Evolutionary conservation across 495 filamentous ascomycete genomes (phyloP).

Genomic region (Talaromyces adpressus): DNA sequence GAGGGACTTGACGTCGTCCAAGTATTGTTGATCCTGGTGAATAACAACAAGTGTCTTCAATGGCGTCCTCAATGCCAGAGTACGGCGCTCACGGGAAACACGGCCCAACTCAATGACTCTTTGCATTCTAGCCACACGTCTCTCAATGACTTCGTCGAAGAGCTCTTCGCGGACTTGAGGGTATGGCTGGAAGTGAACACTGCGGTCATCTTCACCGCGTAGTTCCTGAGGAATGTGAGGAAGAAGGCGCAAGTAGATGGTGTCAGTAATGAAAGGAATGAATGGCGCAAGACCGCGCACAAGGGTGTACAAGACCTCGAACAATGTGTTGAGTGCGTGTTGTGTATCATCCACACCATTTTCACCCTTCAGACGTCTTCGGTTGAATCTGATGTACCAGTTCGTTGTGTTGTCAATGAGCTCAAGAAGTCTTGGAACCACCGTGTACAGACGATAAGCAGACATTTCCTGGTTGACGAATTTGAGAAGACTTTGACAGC

Average conservation of each 20-base stretch:
- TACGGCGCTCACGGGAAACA: constrained; percentile 75
- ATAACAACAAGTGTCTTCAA: constrained; percentile 87
- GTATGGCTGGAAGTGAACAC: constrained; percentile 88
- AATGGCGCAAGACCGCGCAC: constrained; percentile 85
- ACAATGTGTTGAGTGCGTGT: constrained; percentile 92
- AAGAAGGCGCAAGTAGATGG: constrained; percentile 82
- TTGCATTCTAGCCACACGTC: constrained; percentile 86
- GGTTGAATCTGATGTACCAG: constrained; percentile 99
- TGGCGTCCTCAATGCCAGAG: constrained; percentile 82
- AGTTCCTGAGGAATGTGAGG: constrained; percentile 65
- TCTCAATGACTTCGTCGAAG: constrained; percentile 80
- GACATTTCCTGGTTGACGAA: constrained; percentile 96
- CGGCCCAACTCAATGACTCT: constrained; percentile 86
- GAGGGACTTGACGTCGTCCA: constrained; percentile 80
- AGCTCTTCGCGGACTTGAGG: constrained; percentile 82
- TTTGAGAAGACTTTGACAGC: constrained; percentile 83
- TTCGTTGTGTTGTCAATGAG: constrained; percentile 96
- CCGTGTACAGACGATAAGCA: constrained; percentile 77
- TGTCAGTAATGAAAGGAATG: constrained; percentile 92
- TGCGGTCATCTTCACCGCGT: constrained; percentile 63
- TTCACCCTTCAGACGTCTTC: constrained; percentile 91
- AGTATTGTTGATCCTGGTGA: constrained; percentile 71
- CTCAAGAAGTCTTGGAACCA: constrained; percentile 79
- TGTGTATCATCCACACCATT: constrained; percentile 80
- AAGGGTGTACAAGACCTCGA: constrained; percentile 89